A percentile compares a stretch with the other conserved stretches of the same genome.
These are phyloP conservation scores for Epichloe amarillans DNA, from an alignment of 2,329 filamentous ascomycete genomes.

Conservation along the genomic window DNA sequence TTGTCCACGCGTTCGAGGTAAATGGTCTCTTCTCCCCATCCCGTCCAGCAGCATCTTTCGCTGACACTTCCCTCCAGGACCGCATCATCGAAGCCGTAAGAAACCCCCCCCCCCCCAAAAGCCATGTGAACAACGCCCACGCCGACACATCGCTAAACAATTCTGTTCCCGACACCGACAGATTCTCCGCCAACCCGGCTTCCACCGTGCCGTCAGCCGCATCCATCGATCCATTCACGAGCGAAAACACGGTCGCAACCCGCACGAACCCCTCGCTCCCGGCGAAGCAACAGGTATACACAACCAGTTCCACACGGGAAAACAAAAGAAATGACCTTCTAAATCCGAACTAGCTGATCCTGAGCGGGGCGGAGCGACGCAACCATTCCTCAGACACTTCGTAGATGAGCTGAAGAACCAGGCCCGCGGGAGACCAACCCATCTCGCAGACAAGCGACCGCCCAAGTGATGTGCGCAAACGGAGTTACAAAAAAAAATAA, in stretches of 20 bases:
- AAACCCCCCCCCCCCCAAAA: neutral
- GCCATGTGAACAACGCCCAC: no score
- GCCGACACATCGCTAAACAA: slow-evolving; percentile 1
- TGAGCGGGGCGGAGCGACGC: slow-evolving; percentile 9
- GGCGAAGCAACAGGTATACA: slow-evolving; percentile 36
- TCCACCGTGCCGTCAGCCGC: slow-evolving; percentile 38
- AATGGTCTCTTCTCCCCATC: neutral
- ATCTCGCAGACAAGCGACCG: slow-evolving; percentile 18
- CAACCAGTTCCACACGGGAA: neutral
- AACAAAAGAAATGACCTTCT: neutral
- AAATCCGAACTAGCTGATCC: slow-evolving; percentile 19
- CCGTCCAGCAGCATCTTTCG: slow-evolving; percentile 2
- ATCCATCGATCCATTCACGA: slow-evolving; percentile 39
- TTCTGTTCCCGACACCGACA: slow-evolving; percentile 12
- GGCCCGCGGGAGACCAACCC: slow-evolving; percentile 29
- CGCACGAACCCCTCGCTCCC: slow-evolving; percentile 34
- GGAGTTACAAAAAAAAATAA: no score
- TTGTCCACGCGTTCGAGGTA: slow-evolving; percentile 23
- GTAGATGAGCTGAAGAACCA: slow-evolving; percentile 38
- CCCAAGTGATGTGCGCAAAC: slow-evolving; percentile 11
- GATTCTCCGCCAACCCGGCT: slow-evolving; percentile 37
- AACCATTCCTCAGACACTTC: slow-evolving; percentile 33
- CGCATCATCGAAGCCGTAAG: slow-evolving; percentile 20
- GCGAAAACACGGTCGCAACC: slow-evolving; percentile 33
- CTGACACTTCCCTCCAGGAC: slow-evolving; percentile 13